phyloP scores from a whole-genome alignment of 73 alveolate genomes.

The Stentor coeruleus region DNA sequence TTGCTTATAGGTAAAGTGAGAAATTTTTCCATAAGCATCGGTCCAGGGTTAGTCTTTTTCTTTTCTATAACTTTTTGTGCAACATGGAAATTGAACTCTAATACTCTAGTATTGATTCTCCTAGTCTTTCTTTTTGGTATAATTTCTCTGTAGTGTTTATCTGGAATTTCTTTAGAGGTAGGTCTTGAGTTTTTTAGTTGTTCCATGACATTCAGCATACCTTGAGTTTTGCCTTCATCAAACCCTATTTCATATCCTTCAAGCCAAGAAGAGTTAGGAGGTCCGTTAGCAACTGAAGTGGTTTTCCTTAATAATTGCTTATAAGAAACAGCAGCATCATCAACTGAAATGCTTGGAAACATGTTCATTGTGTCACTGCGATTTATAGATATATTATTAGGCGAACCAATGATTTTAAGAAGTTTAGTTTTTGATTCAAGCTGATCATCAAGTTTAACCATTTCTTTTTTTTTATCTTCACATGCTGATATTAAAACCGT shows the following conservation, averaged over 20 bases:
- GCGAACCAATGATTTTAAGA: background rate
- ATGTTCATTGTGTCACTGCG: too few relatives aligned
- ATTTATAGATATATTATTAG: too few relatives aligned
- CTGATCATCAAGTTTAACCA: background rate
- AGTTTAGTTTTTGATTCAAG: background rate
- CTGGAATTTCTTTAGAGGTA: background rate
- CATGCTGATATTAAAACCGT: background rate
- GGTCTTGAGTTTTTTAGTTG: background rate
- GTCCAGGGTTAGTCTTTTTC: background rate
- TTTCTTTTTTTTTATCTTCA: background rate
- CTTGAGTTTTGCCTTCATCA: background rate
- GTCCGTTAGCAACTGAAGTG: too few relatives aligned
- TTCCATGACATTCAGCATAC: background rate
- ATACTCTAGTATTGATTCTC: background rate
- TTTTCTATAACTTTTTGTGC: background rate
- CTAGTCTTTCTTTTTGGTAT: background rate
- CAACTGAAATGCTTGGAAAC: too few relatives aligned
- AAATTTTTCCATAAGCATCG: background rate
- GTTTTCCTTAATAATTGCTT: too few relatives aligned
- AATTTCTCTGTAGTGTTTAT: background rate
- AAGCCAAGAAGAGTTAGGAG: background rate
- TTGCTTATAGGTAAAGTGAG: background rate
- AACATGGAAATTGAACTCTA: background rate
- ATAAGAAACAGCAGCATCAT: too few relatives aligned
- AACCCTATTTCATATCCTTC: background rate